These are phyloP conservation scores for Ceratocystis alfenasii DNA, from an alignment of 2,329 filamentous ascomycete genomes.

Conservation along the genomic window DNA sequence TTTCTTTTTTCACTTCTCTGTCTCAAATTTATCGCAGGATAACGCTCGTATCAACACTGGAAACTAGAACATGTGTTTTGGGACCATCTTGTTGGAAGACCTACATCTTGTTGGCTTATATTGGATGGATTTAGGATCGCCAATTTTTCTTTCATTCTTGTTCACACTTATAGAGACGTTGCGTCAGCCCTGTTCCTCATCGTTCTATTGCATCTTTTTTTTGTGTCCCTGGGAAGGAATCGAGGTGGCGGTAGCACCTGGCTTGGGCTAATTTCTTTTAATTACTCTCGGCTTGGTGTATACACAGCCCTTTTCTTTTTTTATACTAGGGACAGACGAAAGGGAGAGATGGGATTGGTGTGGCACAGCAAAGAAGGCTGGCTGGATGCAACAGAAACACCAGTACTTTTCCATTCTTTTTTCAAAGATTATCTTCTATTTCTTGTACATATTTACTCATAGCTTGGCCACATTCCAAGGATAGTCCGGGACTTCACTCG, in stretches of 20 bases:
- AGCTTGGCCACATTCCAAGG: conserved; percentile 1
- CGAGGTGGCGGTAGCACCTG: background rate
- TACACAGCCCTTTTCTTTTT: background rate
- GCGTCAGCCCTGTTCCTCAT: background rate
- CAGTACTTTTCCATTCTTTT: background rate
- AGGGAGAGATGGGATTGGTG: background rate
- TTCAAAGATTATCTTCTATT: background rate
- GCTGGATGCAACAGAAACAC: background rate
- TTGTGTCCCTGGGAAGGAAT: background rate
- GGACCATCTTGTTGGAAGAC: background rate
- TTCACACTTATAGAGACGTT: conserved; percentile 8
- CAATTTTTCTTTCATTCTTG: conserved; percentile 9
- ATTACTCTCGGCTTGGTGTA: background rate
- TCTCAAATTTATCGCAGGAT: background rate
- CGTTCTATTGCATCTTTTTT: background rate
- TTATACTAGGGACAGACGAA: background rate
- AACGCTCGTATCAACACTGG: background rate
- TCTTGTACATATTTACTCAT: background rate
- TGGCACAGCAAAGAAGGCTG: background rate
- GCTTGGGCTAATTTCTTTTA: background rate
- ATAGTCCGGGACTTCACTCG: conserved; percentile 6
- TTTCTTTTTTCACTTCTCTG: conserved; percentile 8
- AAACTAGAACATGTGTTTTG: background rate
- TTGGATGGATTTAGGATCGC: conserved; percentile 6
- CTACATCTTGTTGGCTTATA: background rate